Conservation (phyloP, 83 land plant species). For the Picea mariana region DNA sequence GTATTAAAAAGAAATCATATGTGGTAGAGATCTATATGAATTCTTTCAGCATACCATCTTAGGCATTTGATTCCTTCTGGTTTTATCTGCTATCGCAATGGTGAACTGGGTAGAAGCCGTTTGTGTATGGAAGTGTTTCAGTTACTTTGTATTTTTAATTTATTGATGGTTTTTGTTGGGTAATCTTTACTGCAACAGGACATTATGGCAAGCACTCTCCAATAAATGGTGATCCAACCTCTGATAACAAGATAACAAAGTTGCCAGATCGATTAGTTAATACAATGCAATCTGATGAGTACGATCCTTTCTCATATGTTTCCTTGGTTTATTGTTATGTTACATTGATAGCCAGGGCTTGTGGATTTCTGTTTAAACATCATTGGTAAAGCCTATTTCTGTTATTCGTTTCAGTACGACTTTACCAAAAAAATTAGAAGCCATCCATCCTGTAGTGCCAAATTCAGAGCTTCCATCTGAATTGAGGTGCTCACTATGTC, state of each 20-base stretch:
- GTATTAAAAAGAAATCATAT: constrained; percentile 13
- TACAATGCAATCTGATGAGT: constrained; percentile 39
- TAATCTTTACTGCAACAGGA: constrained; percentile 25
- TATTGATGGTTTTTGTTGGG: background rate
- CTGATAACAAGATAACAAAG: constrained; percentile 37
- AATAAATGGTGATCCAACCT: constrained; percentile 46
- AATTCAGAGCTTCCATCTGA: constrained; percentile 64
- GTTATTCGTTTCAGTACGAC: constrained; percentile 26
- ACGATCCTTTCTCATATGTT: constrained; percentile 13
- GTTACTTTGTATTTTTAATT: background rate
- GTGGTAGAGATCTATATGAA: background rate
- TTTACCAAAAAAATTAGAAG: constrained; percentile 53
- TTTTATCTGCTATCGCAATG: constrained; percentile 50
- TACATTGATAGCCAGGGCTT: background rate
- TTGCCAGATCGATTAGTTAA: constrained; percentile 40
- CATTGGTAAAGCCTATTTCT: background rate
- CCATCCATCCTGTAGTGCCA: constrained; percentile 27
- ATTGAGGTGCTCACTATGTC: constrained; percentile 78
- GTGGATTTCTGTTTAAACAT: background rate
- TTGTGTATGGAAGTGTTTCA: background rate
- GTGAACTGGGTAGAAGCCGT: constrained; percentile 36
- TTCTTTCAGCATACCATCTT: background rate
- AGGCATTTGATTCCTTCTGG: constrained; percentile 18
- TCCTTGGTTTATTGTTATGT: background rate
- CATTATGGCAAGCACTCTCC: constrained; percentile 56